phyloP scores from a whole-genome alignment of 2,329 filamentous ascomycete genomes.

The Canariomyces notabilis region DNA sequence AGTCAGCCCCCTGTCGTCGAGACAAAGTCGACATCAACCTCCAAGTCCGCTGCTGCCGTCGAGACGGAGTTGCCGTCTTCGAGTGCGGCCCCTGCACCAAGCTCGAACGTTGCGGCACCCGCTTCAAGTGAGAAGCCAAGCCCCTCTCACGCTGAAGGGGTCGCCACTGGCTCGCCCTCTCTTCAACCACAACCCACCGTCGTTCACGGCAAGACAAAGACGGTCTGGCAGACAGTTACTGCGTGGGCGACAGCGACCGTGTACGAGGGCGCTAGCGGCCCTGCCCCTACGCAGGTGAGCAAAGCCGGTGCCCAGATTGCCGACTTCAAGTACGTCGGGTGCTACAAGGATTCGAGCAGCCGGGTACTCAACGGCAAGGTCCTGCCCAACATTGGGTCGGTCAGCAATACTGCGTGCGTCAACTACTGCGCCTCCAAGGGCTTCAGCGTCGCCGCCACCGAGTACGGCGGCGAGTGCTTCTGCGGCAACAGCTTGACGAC shows the following conservation, averaged over 20 bases:
- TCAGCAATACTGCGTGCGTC: slow-evolving; percentile 41
- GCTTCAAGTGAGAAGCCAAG: not conserved
- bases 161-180: not conserved
- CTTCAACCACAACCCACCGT: not conserved
- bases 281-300: slow-evolving; percentile 17
- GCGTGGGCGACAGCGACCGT: slow-evolving; percentile 36
- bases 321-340: slow-evolving; percentile 39
- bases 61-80: slow-evolving; percentile 1
- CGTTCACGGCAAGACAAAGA: slow-evolving; percentile 9
- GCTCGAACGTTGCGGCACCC: slow-evolving; percentile 4
- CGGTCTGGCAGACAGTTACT: slow-evolving; percentile 38
- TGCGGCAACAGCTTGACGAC: slow-evolving; percentile 40
- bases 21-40: no score
- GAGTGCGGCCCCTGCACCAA: slow-evolving; percentile 1
- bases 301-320: slow-evolving; percentile 21
- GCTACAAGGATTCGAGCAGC: slow-evolving; percentile 36
- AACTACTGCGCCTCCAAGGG: slow-evolving; percentile 42
- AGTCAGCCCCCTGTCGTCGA: no score
- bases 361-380: slow-evolving; percentile 38
- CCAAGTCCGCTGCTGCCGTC: not conserved
- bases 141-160: not conserved
- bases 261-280: slow-evolving; percentile 28
- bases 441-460: slow-evolving; percentile 44
- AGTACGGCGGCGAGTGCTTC: slow-evolving; percentile 45
- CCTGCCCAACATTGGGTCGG: slow-evolving; percentile 38